These are phyloP conservation scores for Taphrina communis DNA, from an alignment of 1,139 yeast species.

Conservation along the genomic window DNA sequence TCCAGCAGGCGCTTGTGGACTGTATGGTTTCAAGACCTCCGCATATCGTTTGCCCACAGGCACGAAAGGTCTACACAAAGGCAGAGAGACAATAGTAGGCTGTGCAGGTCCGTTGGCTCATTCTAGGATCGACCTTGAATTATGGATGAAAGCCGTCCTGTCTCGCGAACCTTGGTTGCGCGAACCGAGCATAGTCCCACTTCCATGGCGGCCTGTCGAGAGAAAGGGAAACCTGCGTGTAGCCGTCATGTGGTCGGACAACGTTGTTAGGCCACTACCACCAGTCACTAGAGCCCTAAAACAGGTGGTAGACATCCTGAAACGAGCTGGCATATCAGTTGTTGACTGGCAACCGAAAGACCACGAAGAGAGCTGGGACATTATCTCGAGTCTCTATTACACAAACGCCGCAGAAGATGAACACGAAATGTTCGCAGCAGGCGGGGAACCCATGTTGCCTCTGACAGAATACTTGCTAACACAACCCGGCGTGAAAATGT, in stretches of 20 bases:
- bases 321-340: constrained; percentile 51
- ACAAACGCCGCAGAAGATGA: constrained; percentile 60
- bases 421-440: constrained; percentile 49
- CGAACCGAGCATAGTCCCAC: constrained; percentile 58
- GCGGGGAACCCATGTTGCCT: constrained; percentile 58
- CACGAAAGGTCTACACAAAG: constrained; percentile 57
- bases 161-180: constrained; percentile 62
- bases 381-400: constrained; percentile 55
- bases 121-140: constrained; percentile 62
- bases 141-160: constrained; percentile 61
- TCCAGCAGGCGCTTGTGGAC: constrained; percentile 61
- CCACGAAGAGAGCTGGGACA: constrained; percentile 52
- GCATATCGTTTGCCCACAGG: constrained; percentile 58
- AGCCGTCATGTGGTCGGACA: constrained; percentile 52
- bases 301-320: constrained; percentile 50
- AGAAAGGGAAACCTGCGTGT: constrained; percentile 51
- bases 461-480: constrained; percentile 47
- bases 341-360: constrained; percentile 57
- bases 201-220: constrained; percentile 59
- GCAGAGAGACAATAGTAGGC: constrained; percentile 57
- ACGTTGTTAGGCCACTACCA: constrained; percentile 57
- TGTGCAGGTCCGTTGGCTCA: constrained; percentile 60
- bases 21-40: constrained; percentile 63
- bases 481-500: constrained; percentile 42
- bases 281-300: constrained; percentile 58